These are phyloP conservation scores for Suillus placidus DNA, from an alignment of 768 basidiomycete species.

Conservation along the genomic window DNA sequence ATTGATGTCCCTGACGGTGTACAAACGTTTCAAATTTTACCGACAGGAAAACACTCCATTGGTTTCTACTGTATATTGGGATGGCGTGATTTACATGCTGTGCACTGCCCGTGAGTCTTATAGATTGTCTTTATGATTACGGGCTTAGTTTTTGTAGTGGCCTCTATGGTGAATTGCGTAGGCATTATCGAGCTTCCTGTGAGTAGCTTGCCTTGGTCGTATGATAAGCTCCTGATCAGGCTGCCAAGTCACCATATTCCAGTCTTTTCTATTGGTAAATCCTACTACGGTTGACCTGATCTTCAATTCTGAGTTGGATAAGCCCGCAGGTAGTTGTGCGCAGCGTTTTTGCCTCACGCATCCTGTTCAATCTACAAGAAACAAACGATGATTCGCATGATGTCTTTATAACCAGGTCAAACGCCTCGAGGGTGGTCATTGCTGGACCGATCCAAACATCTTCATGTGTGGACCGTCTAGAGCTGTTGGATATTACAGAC, in stretches of 20 bases:
- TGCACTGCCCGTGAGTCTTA: slow-evolving; percentile 1
- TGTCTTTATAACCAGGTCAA: background rate
- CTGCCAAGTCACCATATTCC: background rate
- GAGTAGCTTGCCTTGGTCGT: background rate
- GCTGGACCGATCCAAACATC: background rate
- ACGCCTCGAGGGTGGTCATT: background rate
- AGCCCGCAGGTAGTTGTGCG: slow-evolving; percentile 1
- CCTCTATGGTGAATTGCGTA: background rate
- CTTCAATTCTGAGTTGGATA: background rate
- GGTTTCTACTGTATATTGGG: background rate
- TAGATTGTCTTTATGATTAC: no score
- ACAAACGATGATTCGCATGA: background rate
- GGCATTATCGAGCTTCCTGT: background rate
- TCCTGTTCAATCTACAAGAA: background rate
- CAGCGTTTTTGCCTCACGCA: background rate
- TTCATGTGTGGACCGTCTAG: background rate
- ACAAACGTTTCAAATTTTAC: background rate
- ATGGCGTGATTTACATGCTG: slow-evolving; percentile 3
- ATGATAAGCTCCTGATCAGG: background rate
- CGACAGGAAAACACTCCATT: background rate
- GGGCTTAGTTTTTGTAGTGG: background rate
- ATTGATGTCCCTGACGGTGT: background rate
- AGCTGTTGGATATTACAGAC: background rate
- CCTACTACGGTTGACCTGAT: background rate
- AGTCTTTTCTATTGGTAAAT: background rate